Conservation (phyloP, 345 rosid genomes). For the Odontarrhena argentea region DNA sequence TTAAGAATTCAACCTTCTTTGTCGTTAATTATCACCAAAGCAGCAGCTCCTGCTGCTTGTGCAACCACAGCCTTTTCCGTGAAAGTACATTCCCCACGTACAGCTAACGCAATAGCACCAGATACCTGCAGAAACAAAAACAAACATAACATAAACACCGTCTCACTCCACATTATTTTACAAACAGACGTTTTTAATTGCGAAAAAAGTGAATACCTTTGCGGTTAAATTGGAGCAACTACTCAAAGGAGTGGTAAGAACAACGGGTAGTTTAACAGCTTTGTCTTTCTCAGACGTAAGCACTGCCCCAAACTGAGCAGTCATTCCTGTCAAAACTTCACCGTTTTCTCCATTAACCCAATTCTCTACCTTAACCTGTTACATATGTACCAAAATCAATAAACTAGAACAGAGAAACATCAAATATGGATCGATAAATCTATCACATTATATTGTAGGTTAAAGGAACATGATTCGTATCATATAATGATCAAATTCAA, state of each 20-base stretch:
- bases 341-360: constrained; percentile 68
- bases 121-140: constrained; percentile 51
- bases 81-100: constrained; percentile 85
- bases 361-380: constrained; percentile 75
- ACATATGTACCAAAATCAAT: background rate
- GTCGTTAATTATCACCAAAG: constrained; percentile 74
- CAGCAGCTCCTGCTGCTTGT: constrained; percentile 78
- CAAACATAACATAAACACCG: background rate
- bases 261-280: constrained; percentile 53
- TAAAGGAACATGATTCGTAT: background rate
- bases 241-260: constrained; percentile 63
- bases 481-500: background rate
- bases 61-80: constrained; percentile 71
- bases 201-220: constrained; percentile 52
- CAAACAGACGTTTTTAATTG: background rate
- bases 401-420: constrained; percentile 5
- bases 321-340: constrained; percentile 59
- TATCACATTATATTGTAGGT: background rate
- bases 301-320: constrained; percentile 72
- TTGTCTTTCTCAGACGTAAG: constrained; percentile 60
- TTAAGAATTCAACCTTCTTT: constrained; percentile 62
- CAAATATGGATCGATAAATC: background rate
- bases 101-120: constrained; percentile 63
- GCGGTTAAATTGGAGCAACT: constrained; percentile 73
- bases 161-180: background rate